Conservation (phyloP, 495 filamentous ascomycete species). For the Aspergillus carlsbadensis region DNA sequence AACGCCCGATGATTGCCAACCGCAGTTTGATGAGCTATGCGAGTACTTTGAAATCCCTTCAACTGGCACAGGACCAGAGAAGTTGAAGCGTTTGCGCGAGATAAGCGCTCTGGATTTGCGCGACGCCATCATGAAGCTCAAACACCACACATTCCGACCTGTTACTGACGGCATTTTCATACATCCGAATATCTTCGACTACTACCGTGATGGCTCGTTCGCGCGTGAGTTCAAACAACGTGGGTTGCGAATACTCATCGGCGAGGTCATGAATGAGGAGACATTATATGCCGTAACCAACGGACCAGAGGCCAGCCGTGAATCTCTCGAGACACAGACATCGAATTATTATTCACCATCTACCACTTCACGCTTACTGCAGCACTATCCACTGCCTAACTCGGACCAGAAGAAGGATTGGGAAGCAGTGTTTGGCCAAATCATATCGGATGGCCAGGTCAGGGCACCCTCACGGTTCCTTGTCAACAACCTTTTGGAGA, state of each 20-base stretch:
- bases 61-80: conserved; percentile 27
- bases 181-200: conserved; percentile 32
- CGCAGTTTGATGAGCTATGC: conserved; percentile 50
- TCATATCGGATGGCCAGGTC: conserved; percentile 51
- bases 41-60: conserved; percentile 31
- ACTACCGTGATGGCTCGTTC: conserved; percentile 42
- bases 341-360: conserved; percentile 44
- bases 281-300: conserved; percentile 40
- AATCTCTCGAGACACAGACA: conserved; percentile 36
- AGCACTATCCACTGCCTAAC: conserved; percentile 33
- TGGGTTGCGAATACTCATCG: conserved; percentile 43
- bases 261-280: conserved; percentile 48
- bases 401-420: conserved; percentile 32
- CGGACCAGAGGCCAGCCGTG: conserved; percentile 31
- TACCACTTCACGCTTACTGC: conserved; percentile 32
- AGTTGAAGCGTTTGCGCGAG: conserved; percentile 36
- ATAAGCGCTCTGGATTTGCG: conserved; percentile 29
- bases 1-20: conserved; percentile 39
- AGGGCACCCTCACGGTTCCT: conserved; percentile 29
- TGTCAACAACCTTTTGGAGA: conserved; percentile 18
- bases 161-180: conserved; percentile 44
- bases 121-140: conserved; percentile 29
- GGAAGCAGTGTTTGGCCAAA: conserved; percentile 42
- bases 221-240: conserved; percentile 36
- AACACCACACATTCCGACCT: conserved; percentile 46